Base-by-base conservation (phyloP, 352 stramenopile genomes). In the Pythium oligandrum region DNA sequence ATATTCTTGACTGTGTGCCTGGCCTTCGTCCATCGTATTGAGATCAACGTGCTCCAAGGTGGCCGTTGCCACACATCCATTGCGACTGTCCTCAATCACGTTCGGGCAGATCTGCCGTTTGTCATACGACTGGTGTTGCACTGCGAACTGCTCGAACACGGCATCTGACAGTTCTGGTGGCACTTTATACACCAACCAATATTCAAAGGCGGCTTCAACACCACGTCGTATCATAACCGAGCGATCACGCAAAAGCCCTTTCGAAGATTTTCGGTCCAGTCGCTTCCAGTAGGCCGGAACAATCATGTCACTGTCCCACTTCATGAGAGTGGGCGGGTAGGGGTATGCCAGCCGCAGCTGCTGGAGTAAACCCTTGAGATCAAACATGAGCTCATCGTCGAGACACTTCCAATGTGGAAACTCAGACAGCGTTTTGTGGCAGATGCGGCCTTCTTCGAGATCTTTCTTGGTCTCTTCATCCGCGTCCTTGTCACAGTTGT, bases 271-370 rank as follows among this genome's bases (percentile, higher is more conserved):
- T 47, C 31, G 49, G 48, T n/a, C 40, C 12, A 11, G 31, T 47
- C 49, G 49, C 49, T 55, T 48, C 49, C 49, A 55, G 49, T 55
- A 55, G 26, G 40, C 38, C 3, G 49, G 49, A 47, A 55, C 49
- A 30, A 55, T 55, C 49, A 55, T 48, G 49, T 55, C 49, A 39
- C 38, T 48, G 38, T 55, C 39, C 49, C 38, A 55, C 30, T 44
- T 46, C 48, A 54, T 54, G 10, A 40, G 32, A 5, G 9, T 26
- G 8, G 36, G 36, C 4, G 8, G 4, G 35, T 8, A 0, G 7
- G 49, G 49, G 39, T 55, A 55, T 17, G 49, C 49, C 26, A 55
- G 39, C 40, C 30, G 38, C 8, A 55, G 31, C 39, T 55, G 38
- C 30, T 55, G 40, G 6, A 55, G 49, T 32, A 55, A 17, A 46